Base-by-base conservation (phyloP, 2,329 filamentous ascomycete species). In the Incumbomyces delicatus region DNA sequence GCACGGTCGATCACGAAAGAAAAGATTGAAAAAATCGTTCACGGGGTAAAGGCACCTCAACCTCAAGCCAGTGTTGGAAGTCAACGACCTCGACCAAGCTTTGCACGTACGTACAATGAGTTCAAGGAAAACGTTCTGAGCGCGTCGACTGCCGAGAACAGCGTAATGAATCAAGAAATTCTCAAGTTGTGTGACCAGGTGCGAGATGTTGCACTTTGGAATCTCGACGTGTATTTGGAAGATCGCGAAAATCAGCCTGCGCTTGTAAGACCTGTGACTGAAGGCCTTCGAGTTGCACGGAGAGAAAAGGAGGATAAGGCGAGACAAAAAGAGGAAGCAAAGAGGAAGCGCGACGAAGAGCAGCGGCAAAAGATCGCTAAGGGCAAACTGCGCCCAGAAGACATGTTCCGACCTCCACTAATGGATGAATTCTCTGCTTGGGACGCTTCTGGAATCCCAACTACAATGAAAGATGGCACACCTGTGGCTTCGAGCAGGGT, bases 171-270 rank as follows among this genome's bases (percentile, higher is more conserved):
- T 50, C 86, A 87, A 60, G 76, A 83, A 2, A 80, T 92, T 32
- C 77, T 95, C 1, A 66, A 72, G 0, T 75, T 94, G 39, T 92
- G 84, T 54, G 90, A 94, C 61, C 74, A 77, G 14, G 78, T 95
- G 36, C 84, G 89, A 44, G 86, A 95, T 62, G 74, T 79, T 8
- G 80, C 89, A 47, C 77, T 95, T 10, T 89, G 85, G 58, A 81
- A 89, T 48, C 70, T 94, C 0, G 86, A 83, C 32, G 83, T 95
- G 48, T 94, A 94, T 60, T 79, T 95, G 1, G 89, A 95, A 60
- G 89, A 95, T 59, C 78, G 87, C 41, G 74, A 78, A 18, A 68
- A 66, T 52, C 76, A 76, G 60, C 82, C 78, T 0, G 87, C 87
- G 0, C 74, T 95, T 29, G 82, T 95, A 51, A 75, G 80, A 14